Evolutionary conservation across 176 grass and related monocot species (phyloP).

Genomic region (Rhynchospora breviuscula): DNA sequence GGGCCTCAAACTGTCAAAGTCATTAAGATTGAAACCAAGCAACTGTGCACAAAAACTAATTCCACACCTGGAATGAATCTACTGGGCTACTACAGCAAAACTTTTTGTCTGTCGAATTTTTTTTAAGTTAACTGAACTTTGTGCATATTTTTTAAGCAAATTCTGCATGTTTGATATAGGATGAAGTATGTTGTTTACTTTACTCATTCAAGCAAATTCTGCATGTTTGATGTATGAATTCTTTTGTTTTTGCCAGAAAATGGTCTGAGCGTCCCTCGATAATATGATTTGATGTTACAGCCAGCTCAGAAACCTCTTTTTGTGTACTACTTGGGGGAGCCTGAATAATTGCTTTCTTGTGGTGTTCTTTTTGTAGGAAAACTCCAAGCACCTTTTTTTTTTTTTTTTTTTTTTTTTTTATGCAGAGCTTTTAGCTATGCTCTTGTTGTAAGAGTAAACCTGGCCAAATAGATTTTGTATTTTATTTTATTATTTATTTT

Average conservation of each 20-base stretch:
- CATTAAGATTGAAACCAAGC: too few species aligned
- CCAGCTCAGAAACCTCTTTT: conserved; percentile 1
- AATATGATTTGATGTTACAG: conserved; percentile 27
- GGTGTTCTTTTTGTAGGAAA: conserved; percentile 19
- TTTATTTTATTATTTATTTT: not conserved
- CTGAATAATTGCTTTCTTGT: conserved; percentile 8
- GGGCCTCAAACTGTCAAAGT: too few species aligned
- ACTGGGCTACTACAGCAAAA: not conserved
- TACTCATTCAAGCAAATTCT: not conserved
- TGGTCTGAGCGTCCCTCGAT: conserved; percentile 75
- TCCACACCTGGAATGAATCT: not conserved
- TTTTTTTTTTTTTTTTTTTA: not conserved
- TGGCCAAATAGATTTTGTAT: conserved; percentile 8
- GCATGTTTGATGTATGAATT: not conserved
- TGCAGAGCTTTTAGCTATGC: not conserved
- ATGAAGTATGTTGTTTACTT: not conserved
- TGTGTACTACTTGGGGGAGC: conserved; percentile 27
- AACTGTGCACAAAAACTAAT: not conserved
- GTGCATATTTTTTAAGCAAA: not conserved
- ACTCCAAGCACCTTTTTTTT: conserved; percentile 16
- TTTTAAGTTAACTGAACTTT: not conserved
- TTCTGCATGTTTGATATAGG: not conserved
- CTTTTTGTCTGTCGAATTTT: not conserved
- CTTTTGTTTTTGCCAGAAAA: conserved; percentile 51
- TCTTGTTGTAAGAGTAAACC: not conserved